A percentile compares a stretch with the other conserved stretches of the same genome.
Conservation (phyloP, 2,329 filamentous ascomycete genomes). For the Paracamarosporium sp. region DNA sequence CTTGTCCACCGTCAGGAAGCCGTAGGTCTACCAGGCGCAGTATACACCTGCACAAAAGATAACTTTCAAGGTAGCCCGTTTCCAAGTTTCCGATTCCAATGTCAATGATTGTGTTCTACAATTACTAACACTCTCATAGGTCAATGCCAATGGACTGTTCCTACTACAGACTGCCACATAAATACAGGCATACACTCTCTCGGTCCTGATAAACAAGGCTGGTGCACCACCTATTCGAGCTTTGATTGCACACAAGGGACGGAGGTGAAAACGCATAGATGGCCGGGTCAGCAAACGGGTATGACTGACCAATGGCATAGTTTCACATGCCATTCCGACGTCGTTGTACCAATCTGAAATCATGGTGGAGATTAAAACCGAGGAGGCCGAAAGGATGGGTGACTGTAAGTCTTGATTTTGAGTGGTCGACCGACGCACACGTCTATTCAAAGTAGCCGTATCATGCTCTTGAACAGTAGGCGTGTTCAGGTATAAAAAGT, state of each 20-base stretch:
- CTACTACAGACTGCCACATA: not conserved
- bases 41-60: not conserved
- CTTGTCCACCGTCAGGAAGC: not conserved
- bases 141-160: not conserved
- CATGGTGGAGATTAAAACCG: too few species aligned
- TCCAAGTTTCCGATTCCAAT: too few species aligned
- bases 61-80: not conserved
- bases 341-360: too few species aligned
- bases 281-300: not conserved
- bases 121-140: not conserved
- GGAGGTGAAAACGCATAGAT: not conserved
- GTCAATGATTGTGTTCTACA: too few species aligned
- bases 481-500: too few species aligned
- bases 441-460: too few species aligned
- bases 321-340: not conserved
- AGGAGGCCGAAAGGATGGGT: too few species aligned
- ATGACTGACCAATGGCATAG: not conserved
- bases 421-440: too few species aligned
- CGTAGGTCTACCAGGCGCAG: not conserved
- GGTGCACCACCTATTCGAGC: not conserved
- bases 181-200: not conserved
- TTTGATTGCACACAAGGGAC: not conserved
- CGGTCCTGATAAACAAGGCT: not conserved
- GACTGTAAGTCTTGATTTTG: too few species aligned
- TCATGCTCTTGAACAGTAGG: too few species aligned